phyloP scores from a whole-genome alignment of 2,329 filamentous ascomycete species.

The Tympanopsis confertula region DNA sequence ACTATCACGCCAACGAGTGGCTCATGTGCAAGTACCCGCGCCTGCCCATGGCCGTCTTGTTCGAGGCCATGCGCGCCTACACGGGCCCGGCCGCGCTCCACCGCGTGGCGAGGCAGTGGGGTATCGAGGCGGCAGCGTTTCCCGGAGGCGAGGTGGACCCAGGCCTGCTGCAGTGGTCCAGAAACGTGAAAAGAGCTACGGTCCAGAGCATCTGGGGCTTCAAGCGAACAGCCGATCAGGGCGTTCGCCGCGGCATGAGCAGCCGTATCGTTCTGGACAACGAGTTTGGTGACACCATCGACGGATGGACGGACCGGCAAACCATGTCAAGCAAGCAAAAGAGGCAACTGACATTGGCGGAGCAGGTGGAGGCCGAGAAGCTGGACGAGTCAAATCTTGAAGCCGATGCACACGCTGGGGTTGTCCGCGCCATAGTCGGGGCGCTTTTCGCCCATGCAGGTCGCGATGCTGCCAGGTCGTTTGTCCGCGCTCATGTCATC shows the following conservation, averaged over 20 bases:
- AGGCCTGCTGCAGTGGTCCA: constrained; percentile 72
- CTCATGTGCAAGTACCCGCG: constrained; percentile 83
- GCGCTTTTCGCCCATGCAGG: constrained; percentile 79
- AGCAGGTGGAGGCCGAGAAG: constrained; percentile 9
- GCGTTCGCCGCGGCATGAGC: constrained; percentile 55
- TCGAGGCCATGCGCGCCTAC: constrained; percentile 75
- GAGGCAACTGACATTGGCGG: constrained; percentile 2
- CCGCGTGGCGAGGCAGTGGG: constrained; percentile 73
- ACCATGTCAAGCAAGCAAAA: no score
- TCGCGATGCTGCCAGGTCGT: constrained; percentile 64
- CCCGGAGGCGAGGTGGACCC: constrained; percentile 88
- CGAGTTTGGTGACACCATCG: constrained; percentile 77
- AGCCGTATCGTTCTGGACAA: constrained; percentile 73
- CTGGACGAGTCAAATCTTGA: neutral
- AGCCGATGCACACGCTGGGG: constrained; percentile 54
- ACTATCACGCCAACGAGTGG: constrained; percentile 81
- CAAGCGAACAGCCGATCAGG: constrained; percentile 35
- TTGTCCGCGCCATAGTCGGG: constrained; percentile 75
- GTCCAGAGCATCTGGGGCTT: constrained; percentile 37
- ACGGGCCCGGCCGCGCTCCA: constrained; percentile 64
- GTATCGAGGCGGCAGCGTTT: constrained; percentile 74
- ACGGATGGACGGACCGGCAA: no score
- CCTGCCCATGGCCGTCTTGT: constrained; percentile 77
- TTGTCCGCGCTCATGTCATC: constrained; percentile 75
- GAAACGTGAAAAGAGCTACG: constrained; percentile 28